Evolutionary conservation across 73 alveolate species (phyloP), one percentile per base, ranked within the genome.

Genomic region (Symbiodinium pilosum): DNA sequence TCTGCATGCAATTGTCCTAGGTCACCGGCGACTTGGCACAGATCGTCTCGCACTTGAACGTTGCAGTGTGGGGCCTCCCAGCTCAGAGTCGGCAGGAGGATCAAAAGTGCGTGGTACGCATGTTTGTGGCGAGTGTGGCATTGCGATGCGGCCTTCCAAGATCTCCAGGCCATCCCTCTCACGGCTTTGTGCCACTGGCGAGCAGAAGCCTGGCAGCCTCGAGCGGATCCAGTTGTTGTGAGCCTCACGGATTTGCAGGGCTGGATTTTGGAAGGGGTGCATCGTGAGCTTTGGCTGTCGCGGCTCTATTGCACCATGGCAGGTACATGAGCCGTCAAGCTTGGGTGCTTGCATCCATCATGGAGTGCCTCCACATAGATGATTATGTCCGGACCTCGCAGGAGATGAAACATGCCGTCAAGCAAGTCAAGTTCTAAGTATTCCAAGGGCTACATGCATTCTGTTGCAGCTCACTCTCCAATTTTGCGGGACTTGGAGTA

Each of bases 321-420:
- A 91, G 96, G 96, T 91, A 91, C 96, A 91, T 91, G 96, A 91
- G 96, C 47, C 96, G 96, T 41, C 96, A 91, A 32, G 96, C 96
- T 64, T 91, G 96, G 96, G 87, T 91, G 47, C 52, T 91, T 21
- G 87, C 96, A 5, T 91, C 96, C 42, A 91, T 91, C 81, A 40
- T 91, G 88, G 96, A 91, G 87, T 64, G 77, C 96, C 43, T 91
- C 52, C 39, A 84, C 41, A 52, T 91, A 39, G 96, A 91, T 68
- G 96, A 91, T 75, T 69, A 91, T 32, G 96, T 77, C 96, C 4
- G 52, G n/a, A 47, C 21, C 59, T 47, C 59, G 21, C 59, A 9
- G 59, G 59, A 14, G 59, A 47, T n/a, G n/a, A 47, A 47, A 47
- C 21, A 9, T 47, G 59, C 34, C 71, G 9, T 44, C 93, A 21